phyloP scores from a whole-genome alignment of 2,329 filamentous ascomycete genomes.

The Fusarium sp. region DNA sequence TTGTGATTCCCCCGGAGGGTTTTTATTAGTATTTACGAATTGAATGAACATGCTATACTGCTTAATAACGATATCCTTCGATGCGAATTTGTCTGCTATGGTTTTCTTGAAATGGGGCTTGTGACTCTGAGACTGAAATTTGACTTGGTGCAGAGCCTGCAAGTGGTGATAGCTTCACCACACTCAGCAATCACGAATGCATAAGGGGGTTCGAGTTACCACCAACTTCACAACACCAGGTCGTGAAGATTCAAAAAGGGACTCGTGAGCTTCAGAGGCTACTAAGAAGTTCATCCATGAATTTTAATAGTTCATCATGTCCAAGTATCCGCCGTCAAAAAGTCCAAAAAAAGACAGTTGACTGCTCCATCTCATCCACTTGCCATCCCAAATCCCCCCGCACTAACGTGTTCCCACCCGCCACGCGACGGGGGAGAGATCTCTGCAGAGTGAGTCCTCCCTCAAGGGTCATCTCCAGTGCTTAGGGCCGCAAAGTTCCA shows the following conservation, averaged over 20 bases:
- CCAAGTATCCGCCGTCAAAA: background rate
- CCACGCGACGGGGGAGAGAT: conserved; percentile 77
- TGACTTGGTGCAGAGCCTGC: background rate
- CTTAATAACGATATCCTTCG: background rate
- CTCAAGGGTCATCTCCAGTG: conserved; percentile 77
- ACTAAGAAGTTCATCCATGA: background rate
- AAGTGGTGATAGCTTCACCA: conserved; percentile 29
- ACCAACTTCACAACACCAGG: background rate
- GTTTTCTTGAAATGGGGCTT: too few species aligned
- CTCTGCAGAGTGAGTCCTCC: conserved; percentile 81
- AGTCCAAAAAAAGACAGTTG: conserved; percentile 59
- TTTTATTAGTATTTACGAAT: conserved; percentile 34
- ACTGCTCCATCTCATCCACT: conserved; percentile 66
- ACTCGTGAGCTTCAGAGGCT: background rate
- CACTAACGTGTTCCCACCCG: conserved; percentile 75
- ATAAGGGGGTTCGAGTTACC: conserved; percentile 14
- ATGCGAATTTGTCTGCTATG: too few species aligned
- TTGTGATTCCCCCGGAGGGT: conserved; percentile 44
- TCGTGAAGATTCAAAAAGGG: background rate
- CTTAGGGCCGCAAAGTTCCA: conserved; percentile 68
- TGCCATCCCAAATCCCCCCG: conserved; percentile 67
- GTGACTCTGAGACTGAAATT: too few species aligned
- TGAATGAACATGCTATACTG: conserved; percentile 36
- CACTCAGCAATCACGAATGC: too few species aligned
- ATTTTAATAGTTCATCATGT: background rate